A percentile compares a stretch with the other conserved stretches of the same genome.
Conservation (phyloP, 2,329 filamentous ascomycete genomes). For the Fusarium sp. region DNA sequence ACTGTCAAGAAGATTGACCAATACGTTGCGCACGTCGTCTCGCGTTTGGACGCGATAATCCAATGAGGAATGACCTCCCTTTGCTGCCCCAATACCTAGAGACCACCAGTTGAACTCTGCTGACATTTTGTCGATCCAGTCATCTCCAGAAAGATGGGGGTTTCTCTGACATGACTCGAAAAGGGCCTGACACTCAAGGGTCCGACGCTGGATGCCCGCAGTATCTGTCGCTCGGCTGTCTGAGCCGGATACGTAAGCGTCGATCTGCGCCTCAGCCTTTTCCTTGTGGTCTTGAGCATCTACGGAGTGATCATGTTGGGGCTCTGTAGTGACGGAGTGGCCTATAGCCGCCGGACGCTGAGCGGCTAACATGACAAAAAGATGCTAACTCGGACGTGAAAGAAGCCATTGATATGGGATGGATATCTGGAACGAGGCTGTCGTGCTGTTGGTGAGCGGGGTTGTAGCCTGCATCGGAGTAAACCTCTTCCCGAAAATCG, state of each 20-base stretch:
- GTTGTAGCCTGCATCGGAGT: not conserved
- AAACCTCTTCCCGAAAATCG: not conserved
- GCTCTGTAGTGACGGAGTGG: not conserved
- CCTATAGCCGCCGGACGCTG: not conserved
- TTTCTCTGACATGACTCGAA: not conserved
- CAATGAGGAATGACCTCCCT: not conserved
- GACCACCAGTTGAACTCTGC: conserved; percentile 7
- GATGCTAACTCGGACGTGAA: not conserved
- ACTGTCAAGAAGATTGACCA: not conserved
- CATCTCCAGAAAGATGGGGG: not conserved
- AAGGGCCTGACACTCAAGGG: not conserved
- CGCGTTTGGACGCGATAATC: not conserved
- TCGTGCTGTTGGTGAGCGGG: not conserved
- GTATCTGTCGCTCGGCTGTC: not conserved
- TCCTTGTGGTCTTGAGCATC: not conserved
- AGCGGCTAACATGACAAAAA: not conserved
- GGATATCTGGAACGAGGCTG: not conserved
- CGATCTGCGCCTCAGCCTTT: not conserved
- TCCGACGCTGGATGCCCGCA: not conserved
- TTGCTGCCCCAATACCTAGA: not conserved
- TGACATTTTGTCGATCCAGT: not conserved
- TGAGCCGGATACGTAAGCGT: not conserved
- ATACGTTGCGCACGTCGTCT: not conserved
- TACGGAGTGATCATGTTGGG: not conserved
- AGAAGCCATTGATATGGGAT: not conserved